These are phyloP conservation scores for Arthrinium phaeospermum DNA, from an alignment of 2,329 filamentous ascomycete species.

Conservation along the genomic window DNA sequence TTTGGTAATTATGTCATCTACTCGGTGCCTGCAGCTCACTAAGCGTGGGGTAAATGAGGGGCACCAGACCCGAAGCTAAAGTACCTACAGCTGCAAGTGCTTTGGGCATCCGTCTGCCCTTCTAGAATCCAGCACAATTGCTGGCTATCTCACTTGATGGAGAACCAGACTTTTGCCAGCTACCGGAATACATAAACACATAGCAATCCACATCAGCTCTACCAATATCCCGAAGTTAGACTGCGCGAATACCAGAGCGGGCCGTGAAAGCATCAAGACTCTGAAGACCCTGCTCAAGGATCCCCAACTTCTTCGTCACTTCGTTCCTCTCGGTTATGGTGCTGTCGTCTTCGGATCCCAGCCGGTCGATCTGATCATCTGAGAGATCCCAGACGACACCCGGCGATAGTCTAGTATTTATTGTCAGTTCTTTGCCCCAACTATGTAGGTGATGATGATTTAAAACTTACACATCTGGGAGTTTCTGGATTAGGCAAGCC, in stretches of 20 bases:
- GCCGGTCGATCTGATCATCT: constrained; percentile 29
- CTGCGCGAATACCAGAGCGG: constrained; percentile 26
- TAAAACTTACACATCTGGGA: constrained; percentile 32
- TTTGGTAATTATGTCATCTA: neutral
- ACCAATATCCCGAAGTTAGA: neutral
- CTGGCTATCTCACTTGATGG: too few species aligned
- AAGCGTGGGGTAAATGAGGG: neutral
- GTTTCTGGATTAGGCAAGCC: constrained; percentile 32
- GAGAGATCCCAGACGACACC: constrained; percentile 35
- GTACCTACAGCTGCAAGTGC: neutral
- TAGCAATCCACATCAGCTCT: neutral
- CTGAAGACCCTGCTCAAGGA: constrained; percentile 33
- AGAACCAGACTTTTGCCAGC: too few species aligned
- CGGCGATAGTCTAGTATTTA: constrained; percentile 28
- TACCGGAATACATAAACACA: too few species aligned
- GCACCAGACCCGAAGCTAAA: neutral
- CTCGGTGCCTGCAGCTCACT: neutral
- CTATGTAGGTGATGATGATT: neutral
- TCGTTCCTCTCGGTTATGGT: constrained; percentile 31
- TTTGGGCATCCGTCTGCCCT: neutral
- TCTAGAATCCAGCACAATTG: too few species aligned
- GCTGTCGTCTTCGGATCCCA: constrained; percentile 34
- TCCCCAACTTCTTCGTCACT: constrained; percentile 29
- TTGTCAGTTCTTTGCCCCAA: neutral
- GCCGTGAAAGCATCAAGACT: constrained; percentile 35